These are phyloP conservation scores for Catharanthus roseus DNA, from an alignment of 257 asterid genomes.

Conservation along the genomic window DNA sequence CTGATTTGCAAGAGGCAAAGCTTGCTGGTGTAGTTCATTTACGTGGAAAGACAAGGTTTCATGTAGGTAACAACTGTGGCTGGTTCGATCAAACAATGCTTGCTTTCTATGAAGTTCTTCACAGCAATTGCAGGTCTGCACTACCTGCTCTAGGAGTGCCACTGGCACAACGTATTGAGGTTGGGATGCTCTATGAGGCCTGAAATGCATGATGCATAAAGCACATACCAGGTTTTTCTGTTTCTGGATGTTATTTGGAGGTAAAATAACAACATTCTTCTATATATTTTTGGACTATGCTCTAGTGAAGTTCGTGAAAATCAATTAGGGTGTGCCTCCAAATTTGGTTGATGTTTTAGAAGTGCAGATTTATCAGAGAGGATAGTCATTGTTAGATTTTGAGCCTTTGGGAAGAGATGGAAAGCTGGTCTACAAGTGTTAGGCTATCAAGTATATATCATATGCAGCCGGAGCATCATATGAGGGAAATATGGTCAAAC, in stretches of 20 bases:
- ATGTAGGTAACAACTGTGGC: constrained; percentile 24
- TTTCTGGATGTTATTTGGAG: not conserved
- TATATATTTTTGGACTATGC: not conserved
- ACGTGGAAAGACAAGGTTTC: constrained; percentile 36
- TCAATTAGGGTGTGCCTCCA: not conserved
- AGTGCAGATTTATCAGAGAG: not conserved
- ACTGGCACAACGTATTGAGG: constrained; percentile 28
- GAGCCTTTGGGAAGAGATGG: not conserved
- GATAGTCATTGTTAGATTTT: not conserved
- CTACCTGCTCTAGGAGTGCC: constrained; percentile 30
- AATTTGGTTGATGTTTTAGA: not conserved
- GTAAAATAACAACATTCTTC: not conserved
- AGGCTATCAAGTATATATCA: not conserved
- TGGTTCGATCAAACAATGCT: constrained; percentile 42
- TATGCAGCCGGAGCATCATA: not conserved
- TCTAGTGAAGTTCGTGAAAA: not conserved
- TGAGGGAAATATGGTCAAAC: not conserved
- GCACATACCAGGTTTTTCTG: not conserved
- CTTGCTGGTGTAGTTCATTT: constrained; percentile 33
- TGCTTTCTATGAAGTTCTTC: constrained; percentile 38
- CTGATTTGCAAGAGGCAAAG: constrained; percentile 28
- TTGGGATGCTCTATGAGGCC: constrained; percentile 35
- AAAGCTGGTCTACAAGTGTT: not conserved
- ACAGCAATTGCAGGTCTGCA: constrained; percentile 34
- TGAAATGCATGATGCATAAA: constrained; percentile 5